Evolutionary conservation across 352 stramenopile species (phyloP).

Genomic region (Pythium angustatum): DNA sequence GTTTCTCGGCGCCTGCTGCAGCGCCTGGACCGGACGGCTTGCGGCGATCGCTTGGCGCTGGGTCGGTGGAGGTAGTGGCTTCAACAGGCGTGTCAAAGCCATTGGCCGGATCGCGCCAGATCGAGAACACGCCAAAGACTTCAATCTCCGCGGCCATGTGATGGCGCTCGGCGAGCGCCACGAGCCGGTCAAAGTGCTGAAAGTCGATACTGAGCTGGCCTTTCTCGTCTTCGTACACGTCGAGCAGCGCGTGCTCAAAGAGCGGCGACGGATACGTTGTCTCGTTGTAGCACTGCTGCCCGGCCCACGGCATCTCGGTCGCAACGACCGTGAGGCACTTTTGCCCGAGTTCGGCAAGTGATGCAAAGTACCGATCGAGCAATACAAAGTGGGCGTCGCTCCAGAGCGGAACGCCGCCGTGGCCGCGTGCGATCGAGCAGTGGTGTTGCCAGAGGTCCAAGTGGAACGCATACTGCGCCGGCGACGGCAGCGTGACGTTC

Average conservation of each 20-base stretch:
- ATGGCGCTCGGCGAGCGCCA: conserved; percentile 48
- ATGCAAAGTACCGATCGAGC: conserved; percentile 62
- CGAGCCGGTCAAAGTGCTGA: conserved; percentile 65
- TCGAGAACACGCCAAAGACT: conserved; percentile 69
- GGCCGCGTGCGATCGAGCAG: conserved; percentile 54
- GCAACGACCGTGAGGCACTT: conserved; percentile 73
- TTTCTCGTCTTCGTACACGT: conserved; percentile 53
- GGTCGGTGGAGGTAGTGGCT: too few relatives aligned
- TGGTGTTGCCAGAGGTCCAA: conserved; percentile 81
- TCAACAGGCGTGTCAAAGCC: conserved; percentile 63
- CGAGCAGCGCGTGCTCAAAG: conserved; percentile 66
- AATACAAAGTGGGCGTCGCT: conserved; percentile 68
- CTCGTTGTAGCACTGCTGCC: conserved; percentile 79
- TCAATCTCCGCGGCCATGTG: conserved; percentile 71
- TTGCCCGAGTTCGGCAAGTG: conserved; percentile 64
- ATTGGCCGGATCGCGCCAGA: conserved; percentile 60
- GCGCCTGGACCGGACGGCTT: not conserved
- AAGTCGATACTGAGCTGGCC: conserved; percentile 52
- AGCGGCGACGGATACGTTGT: conserved; percentile 63
- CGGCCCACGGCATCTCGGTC: conserved; percentile 77
- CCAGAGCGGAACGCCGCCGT: conserved; percentile 51
- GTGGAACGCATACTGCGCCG: conserved; percentile 59
- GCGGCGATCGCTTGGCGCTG: too few relatives aligned
- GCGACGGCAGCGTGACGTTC: conserved; percentile 48
- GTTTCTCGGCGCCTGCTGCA: not conserved